Evolutionary conservation across 1,284 basidiomycete species (phyloP).

Genomic region (Amylostereum chailletii): DNA sequence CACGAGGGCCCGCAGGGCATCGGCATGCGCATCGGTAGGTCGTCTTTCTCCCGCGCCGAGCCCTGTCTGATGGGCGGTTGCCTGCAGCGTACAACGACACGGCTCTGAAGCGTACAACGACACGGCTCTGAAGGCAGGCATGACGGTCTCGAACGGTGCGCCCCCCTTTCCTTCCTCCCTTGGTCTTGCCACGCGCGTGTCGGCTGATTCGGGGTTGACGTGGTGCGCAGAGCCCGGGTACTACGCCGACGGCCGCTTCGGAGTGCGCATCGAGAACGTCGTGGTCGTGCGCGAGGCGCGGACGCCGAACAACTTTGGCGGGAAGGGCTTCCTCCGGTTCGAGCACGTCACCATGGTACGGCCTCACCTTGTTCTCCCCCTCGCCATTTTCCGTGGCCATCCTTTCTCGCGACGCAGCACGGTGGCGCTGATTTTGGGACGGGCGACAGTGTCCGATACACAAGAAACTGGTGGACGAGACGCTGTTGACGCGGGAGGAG

Average conservation of each 20-base stretch:
- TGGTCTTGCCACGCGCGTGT: neutral
- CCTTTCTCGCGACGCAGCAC: neutral
- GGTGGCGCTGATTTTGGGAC: too few relatives aligned
- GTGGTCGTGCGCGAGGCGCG: conserved; percentile 66
- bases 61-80: conserved; percentile 15
- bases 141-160: conserved; percentile 82
- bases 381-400: neutral
- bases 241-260: conserved; percentile 87
- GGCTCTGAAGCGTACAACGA: conserved; percentile 66
- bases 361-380: conserved; percentile 10
- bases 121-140: conserved; percentile 69
- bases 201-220: too few relatives aligned
- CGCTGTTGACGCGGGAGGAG: conserved; percentile 62
- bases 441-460: conserved; percentile 73
- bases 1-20: conserved; percentile 93
- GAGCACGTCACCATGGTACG: conserved; percentile 78
- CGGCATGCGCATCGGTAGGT: conserved; percentile 63
- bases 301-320: conserved; percentile 81
- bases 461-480: conserved; percentile 68
- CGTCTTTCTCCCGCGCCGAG: neutral
- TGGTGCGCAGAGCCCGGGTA: conserved; percentile 73
- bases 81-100: conserved; percentile 67
- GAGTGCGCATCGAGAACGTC: conserved; percentile 90
- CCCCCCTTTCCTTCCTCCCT: neutral
- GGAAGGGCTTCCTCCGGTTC: conserved; percentile 75